Base-by-base conservation (phyloP, 768 basidiomycete genomes). In the Leccinum subgranulosum region DNA sequence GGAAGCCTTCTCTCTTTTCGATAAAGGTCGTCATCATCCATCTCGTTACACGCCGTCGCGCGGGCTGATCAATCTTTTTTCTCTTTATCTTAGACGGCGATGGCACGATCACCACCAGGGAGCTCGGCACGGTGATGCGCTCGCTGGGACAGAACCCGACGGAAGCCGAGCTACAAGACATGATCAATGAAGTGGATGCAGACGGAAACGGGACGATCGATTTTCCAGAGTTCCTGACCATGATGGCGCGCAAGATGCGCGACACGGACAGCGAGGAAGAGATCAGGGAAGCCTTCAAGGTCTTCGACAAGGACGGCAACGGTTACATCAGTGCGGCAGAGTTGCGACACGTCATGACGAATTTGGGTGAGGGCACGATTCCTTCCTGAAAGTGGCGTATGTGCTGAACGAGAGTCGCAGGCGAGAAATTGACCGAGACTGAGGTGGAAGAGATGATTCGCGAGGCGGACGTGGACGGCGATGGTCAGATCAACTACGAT, bases 361-460 rank as follows among this genome's bases (percentile, higher is more conserved):
- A 85, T 71, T 81, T 97, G 57, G 90, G 92, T 90, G 64, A 53
- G 84, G 68, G 15, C 36, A 28, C 15, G 15, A 25, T 51, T 1
- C 11, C 10, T n/a, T n/a, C 36, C 17, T n/a, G 17, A n/a, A 39
- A 15, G 23, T 28, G 12, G 28, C 8, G 51, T 5, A 27, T 6
- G 33, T 57, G 51, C 50, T 64, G 21, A 61, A 56, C 49, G 55
- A 9, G 48, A 6, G 21, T 33, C 62, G 61, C 68, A 85, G 90
- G 91, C 56, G 93, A 95, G 80, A 94, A 93, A 74, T 78, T 94
- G 57, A 81, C 90, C 12, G 92, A 94, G 62, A 79, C 69, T 8
- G 94, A 96, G 74, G 92, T 95, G 61, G 90, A 92, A 59, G 94
- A 95, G 79, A 95, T 97, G 94, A 97, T 97, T 71, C 86, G 93